Base-by-base conservation (phyloP, 306 rosid genomes). In the Cotoneaster glaucophyllus region DNA sequence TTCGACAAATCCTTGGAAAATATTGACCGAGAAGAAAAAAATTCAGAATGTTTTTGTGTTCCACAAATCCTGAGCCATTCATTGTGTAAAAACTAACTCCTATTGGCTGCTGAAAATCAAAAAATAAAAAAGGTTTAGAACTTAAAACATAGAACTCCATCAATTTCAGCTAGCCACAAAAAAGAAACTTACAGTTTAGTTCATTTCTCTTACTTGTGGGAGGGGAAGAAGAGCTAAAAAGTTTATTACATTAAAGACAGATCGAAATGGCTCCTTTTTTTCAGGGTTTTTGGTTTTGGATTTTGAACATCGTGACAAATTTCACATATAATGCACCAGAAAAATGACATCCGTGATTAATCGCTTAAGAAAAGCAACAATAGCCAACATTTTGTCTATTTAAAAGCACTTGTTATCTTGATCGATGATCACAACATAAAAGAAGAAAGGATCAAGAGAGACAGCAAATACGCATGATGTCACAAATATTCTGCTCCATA, bases 401-500 rank as follows among this genome's bases (percentile, higher is more conserved):
- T 62, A 29, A 64, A 82, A 70, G 39, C 86, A 82, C 67, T 78
- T 82, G 56, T 54, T 54, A 4, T 58, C 22, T 4, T 79, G 53
- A 8, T 75, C 3, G 21, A 83, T 52, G 32, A 76, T 19, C 3
- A 82, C 78, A 73, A 83, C 59, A 73, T 83, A 83, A 22, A 83
- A 70, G 80, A 83, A 83, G 77, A 83, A 37, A 5, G 86, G 83
- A 48, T 83, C 86, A 24, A 67, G 24, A 6, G 74, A 69, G 34
- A 83, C 86, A 19, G 86, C 86, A 70, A 83, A 19, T 24, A 83
- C 44, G 50, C 83, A 79, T 26, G 77, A 74, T 24, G 67, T 12
- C 41, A 78, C 31, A 64, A 78, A 82, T 70, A 82, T 44, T 59
- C 41, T 78, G 13, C 75, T 78, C 83, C 79, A 78, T 37, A 66